Base-by-base conservation (phyloP, 352 stramenopile species). In the Phytophthora multivora region DNA sequence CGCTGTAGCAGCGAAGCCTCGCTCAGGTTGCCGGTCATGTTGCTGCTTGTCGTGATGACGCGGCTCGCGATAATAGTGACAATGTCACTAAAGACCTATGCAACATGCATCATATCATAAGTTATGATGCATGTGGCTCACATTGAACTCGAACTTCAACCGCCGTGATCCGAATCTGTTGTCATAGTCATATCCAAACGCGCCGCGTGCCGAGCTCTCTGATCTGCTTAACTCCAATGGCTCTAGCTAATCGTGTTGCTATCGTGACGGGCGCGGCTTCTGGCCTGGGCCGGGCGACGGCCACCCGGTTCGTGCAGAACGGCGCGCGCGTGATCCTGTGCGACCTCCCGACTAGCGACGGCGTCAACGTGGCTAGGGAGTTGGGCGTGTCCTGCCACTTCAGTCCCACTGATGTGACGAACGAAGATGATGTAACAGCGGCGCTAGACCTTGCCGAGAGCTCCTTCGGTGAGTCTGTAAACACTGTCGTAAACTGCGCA, bases 401-500 rank as follows among this genome's bases (percentile, higher is more conserved):
- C 51, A 86, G 77, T 59, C 74, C 83, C 23, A 93, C 85, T 0
- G 85, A 95, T 54, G 87, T 95, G 63, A 98, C 89, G 10, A 94
- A 87, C 38, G 85, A 97, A 63, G 88, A 97, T 21, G 82, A 96
- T 16, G 89, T 97, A 49, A 64, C 74, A n/a, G 78, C 75, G 3
- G 96, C 96, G 31, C 64, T 99, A 52, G 88, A 98, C 62, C 66
- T 97, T 50, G 93, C 89, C 19, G 92, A 98, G 71, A 86, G 86
- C 48, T 78, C 80, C 31, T 98, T 98, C 64, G 95, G 96, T 28
- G 80, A 97, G 73, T 73, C 77, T 8, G 89, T 99, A 33, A 98
- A 98, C 73, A 93, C 93, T 5, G 93, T 88, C 8, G 79, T 99
- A 35, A 99, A 97, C 68, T 99, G 96, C 73, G 97, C 97, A 7